A percentile compares a stretch with the other conserved stretches of the same genome.
phyloP scores from a whole-genome alignment of 73 alveolate genomes.

The Paramecium pentaurelia region DNA sequence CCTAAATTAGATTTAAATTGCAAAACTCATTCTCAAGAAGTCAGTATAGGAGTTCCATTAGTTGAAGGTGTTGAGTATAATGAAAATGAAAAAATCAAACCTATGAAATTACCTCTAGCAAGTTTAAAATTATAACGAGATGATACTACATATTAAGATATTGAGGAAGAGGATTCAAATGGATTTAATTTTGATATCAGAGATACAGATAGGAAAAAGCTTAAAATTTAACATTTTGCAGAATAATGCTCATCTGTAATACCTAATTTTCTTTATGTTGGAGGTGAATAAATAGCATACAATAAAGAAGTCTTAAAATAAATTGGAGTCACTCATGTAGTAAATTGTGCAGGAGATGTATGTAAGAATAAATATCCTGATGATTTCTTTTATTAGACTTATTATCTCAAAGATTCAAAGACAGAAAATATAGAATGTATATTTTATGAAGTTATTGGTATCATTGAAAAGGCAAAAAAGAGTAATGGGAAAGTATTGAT shows the following conservation, averaged over 20 bases:
- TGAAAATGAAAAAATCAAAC: not conserved
- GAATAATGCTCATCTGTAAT: constrained; percentile 70
- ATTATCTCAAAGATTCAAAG: constrained; percentile 76
- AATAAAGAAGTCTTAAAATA: constrained; percentile 63
- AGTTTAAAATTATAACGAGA: not conserved
- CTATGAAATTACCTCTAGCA: constrained; percentile 12
- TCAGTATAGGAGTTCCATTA: constrained; percentile 11
- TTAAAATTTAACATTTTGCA: constrained; percentile 48
- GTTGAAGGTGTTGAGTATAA: not conserved
- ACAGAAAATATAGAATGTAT: constrained; percentile 84
- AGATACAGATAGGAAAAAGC: constrained; percentile 32
- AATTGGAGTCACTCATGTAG: constrained; percentile 79
- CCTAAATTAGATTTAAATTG: constrained; percentile 31
- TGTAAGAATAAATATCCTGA: constrained; percentile 78
- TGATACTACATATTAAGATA: constrained; percentile 32
- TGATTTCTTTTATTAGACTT: constrained; percentile 67
- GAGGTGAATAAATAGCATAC: constrained; percentile 79
- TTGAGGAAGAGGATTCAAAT: not conserved
- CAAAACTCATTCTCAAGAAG: not conserved
- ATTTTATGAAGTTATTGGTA: constrained; percentile 74
- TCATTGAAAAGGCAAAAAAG: constrained; percentile 68
- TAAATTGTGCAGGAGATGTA: constrained; percentile 88
- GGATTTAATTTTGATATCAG: constrained; percentile 42
- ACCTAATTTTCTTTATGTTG: constrained; percentile 73
- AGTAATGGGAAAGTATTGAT: constrained; percentile 83